phyloP scores from a whole-genome alignment of 2,329 filamentous ascomycete genomes.

The Pezicula radicicola region DNA sequence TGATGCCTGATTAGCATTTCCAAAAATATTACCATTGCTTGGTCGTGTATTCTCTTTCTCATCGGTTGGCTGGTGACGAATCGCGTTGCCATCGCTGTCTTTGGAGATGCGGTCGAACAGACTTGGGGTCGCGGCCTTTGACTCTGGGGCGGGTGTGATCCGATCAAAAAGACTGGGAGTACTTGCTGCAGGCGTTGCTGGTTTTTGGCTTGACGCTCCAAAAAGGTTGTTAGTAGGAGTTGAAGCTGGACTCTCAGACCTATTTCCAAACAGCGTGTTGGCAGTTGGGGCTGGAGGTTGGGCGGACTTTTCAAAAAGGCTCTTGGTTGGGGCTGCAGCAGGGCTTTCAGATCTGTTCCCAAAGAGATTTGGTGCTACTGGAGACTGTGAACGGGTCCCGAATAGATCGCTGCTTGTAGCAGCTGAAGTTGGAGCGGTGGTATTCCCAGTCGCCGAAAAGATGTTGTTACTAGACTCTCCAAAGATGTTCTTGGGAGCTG shows the following conservation, averaged over 20 bases:
- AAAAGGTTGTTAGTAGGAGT: background rate
- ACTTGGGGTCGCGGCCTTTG: conserved; percentile 24
- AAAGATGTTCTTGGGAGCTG: conserved; percentile 8
- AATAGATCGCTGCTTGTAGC: conserved; percentile 5
- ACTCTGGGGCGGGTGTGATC: conserved; percentile 13
- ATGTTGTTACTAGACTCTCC: background rate
- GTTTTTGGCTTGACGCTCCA: background rate
- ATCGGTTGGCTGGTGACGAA: conserved; percentile 32
- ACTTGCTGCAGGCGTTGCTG: background rate
- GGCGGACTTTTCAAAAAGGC: conserved; percentile 7
- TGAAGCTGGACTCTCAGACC: background rate
- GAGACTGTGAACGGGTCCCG: conserved; percentile 3
- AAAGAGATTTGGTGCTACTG: background rate
- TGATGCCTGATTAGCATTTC: conserved; percentile 3
- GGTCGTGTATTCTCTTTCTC: conserved; percentile 28
- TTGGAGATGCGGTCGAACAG: conserved; percentile 54
- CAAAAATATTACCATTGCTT: conserved; percentile 19
- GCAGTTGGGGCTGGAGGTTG: conserved; percentile 2
- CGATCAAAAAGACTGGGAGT: conserved; percentile 10
- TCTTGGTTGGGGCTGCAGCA: background rate
- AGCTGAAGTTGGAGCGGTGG: background rate
- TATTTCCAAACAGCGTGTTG: background rate
- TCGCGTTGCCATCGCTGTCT: conserved; percentile 45
- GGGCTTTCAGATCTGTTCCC: conserved; percentile 2
- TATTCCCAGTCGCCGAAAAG: no score